Percentiles rank a stretch among this genome's conserved stretches.
Conservation (phyloP, 2,329 filamentous ascomycete species). For the Microcyclospora pomicola region DNA sequence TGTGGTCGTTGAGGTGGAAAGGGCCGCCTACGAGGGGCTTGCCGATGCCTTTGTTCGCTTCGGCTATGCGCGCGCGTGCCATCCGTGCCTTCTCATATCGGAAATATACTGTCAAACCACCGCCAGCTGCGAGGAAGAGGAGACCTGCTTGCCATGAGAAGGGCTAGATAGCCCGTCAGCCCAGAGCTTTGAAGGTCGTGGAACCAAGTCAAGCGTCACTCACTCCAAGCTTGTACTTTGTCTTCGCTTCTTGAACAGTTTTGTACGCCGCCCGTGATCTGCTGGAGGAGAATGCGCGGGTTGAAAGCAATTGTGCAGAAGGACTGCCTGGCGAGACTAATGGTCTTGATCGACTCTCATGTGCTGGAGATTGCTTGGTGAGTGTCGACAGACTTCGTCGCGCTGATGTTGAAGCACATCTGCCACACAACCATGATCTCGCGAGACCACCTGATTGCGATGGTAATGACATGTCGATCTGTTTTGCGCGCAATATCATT, state of each 20-base stretch:
- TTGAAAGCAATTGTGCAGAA: too few species aligned
- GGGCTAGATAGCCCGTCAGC: conserved; percentile 39
- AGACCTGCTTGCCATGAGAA: conserved; percentile 87
- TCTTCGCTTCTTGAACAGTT: conserved; percentile 32
- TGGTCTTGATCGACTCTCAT: too few species aligned
- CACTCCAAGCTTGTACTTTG: conserved; percentile 32
- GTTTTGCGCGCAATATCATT: too few species aligned
- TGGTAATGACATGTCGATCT: too few species aligned
- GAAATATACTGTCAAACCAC: conserved; percentile 75
- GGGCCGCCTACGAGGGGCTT: conserved; percentile 83
- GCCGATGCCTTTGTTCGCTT: conserved; percentile 85
- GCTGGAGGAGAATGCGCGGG: too few species aligned
- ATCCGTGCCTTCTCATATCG: conserved; percentile 84
- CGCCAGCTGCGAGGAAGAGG: conserved; percentile 70
- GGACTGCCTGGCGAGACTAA: too few species aligned
- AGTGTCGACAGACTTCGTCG: too few species aligned
- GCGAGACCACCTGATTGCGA: too few species aligned
- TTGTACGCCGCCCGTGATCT: conserved; percentile 16
- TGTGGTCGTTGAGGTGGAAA: conserved; percentile 69
- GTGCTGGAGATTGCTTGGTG: too few species aligned
- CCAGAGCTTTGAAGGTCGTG: conserved; percentile 4
- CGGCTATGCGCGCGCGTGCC: conserved; percentile 75
- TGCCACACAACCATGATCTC: too few species aligned
- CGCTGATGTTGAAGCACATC: too few species aligned
- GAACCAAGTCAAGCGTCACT: conserved; percentile 6